Base-by-base conservation (phyloP, 163 green algal genomes). In the Scenedesmus sp. region DNA sequence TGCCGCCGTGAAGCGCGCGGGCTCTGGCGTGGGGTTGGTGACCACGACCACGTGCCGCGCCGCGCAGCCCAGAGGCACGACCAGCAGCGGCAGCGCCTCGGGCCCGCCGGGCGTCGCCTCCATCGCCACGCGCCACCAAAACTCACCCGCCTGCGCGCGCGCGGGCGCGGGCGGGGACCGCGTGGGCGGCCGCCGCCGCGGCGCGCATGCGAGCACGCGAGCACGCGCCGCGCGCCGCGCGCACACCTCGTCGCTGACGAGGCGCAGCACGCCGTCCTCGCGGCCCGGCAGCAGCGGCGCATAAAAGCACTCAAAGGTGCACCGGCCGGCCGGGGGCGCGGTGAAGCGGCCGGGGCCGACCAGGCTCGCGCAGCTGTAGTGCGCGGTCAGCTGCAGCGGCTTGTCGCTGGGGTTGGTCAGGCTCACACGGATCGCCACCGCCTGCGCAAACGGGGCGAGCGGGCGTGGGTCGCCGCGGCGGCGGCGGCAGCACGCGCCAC, bases 91-190 rank as follows among this genome's bases (percentile, higher is more conserved):
- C 45, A 94, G 47, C 20, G 57, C 48, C 9, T 69, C 48, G 3
- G 86, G 78, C 22, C 63, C 42, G 0, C 82, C 83, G 0, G 81
- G 69, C 22, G 77, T 74, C 11, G 90, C 87, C 0, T 80, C 50
- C 83, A 93, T 84, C 29, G 83, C 63, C 22, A 94, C 18, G 28
- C 78, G 48, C 84, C 92, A 95, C 57, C 78, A 85, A 69, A 93
- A 93, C 70, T 94, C 89, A 4, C 91, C 89, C 54, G 85, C 58
- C 78, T 87, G 77, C n/a, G n/a, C n/a, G n/a, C n/a, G n/a, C n/a
- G n/a, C n/a, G n/a, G n/a, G n/a, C n/a, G 45, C 45, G 18, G 15
- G 45, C 45, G 18, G 15, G 45, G 45, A n/a, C 15, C 45, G 9
- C 29, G 51, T 20, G 26, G 24, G 50, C 50, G 26, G 50, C 50